These are phyloP conservation scores for Fraxinus albicans DNA, from an alignment of 305 asterid species.

Conservation along the genomic window DNA sequence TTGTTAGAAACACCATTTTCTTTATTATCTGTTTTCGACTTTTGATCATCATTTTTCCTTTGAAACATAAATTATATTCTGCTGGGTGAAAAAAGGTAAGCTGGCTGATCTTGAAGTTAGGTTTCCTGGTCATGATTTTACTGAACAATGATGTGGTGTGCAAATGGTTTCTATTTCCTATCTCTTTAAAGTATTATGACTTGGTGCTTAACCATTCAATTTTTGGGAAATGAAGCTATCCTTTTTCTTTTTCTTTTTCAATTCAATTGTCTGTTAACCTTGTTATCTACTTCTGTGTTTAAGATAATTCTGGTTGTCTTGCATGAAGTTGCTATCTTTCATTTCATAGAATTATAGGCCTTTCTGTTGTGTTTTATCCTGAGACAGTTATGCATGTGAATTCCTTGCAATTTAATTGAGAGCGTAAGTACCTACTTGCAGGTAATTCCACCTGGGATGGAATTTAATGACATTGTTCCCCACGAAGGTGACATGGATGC, in stretches of 20 bases:
- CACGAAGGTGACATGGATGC: slow-evolving; percentile 91
- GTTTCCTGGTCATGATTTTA: neutral
- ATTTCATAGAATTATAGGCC: neutral
- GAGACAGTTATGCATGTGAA: neutral
- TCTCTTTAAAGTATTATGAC: slow-evolving; percentile 6
- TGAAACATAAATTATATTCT: neutral
- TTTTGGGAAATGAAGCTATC: slow-evolving; percentile 11
- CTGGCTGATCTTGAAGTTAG: slow-evolving; percentile 3
- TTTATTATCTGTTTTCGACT: neutral
- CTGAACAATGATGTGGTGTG: slow-evolving; percentile 1
- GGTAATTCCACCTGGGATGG: slow-evolving; percentile 99
- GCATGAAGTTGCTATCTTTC: slow-evolving; percentile 19
- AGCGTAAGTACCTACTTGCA: slow-evolving; percentile 35
- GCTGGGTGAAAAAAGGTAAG: neutral
- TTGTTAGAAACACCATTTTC: slow-evolving; percentile 6
- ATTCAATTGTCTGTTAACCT: neutral
- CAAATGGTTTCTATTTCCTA: neutral
- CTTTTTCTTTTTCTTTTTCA: neutral
- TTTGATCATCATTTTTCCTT: neutral
- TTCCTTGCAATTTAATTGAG: slow-evolving; percentile 20
- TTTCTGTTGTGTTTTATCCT: neutral
- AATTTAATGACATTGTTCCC: slow-evolving; percentile 92
- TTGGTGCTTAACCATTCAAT: slow-evolving; percentile 1
- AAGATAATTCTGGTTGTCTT: slow-evolving; percentile 11
- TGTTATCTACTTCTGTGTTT: slow-evolving; percentile 4